Evolutionary conservation across 805 yeast species (phyloP).

Genomic region (Metahyphopichia silvanorum): DNA sequence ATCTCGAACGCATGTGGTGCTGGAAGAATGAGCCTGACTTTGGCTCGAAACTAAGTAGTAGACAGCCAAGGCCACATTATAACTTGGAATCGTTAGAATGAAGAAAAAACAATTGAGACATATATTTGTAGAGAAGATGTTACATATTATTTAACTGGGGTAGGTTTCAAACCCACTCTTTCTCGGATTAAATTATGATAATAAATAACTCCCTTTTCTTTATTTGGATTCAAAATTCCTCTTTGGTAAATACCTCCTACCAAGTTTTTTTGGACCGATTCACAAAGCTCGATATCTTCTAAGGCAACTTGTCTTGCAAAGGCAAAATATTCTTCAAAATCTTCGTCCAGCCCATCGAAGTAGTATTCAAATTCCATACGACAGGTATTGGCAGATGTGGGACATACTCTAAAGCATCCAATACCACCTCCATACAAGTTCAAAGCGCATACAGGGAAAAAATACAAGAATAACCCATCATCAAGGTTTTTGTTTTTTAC

Average conservation of each 20-base stretch:
- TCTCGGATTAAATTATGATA: constrained; percentile 2
- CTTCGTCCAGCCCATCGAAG: constrained; percentile 10
- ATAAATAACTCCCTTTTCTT: constrained; percentile 17
- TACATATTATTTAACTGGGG: too few species aligned
- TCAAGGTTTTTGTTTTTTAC: too few species aligned
- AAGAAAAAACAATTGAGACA: too few species aligned
- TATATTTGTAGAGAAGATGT: too few species aligned
- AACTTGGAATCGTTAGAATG: too few species aligned
- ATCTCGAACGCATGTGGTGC: constrained; percentile 7
- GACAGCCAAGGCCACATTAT: constrained; percentile 1
- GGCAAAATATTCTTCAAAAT: constrained; percentile 19
- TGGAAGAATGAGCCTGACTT: constrained; percentile 8
- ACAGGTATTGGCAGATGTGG: constrained; percentile 18
- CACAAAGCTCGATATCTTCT: constrained; percentile 26
- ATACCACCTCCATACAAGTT: constrained; percentile 25
- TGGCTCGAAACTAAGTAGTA: background rate
- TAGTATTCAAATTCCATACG: constrained; percentile 28
- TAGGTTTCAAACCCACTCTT: too few species aligned
- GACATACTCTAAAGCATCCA: constrained; percentile 22
- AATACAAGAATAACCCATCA: too few species aligned
- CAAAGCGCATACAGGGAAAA: too few species aligned
- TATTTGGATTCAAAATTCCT: constrained; percentile 22
- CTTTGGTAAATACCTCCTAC: constrained; percentile 15
- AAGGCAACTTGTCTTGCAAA: constrained; percentile 28
- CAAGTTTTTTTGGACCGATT: constrained; percentile 22